Base-by-base conservation (phyloP, 2,329 filamentous ascomycete species). In the Claviceps arundinis region DNA sequence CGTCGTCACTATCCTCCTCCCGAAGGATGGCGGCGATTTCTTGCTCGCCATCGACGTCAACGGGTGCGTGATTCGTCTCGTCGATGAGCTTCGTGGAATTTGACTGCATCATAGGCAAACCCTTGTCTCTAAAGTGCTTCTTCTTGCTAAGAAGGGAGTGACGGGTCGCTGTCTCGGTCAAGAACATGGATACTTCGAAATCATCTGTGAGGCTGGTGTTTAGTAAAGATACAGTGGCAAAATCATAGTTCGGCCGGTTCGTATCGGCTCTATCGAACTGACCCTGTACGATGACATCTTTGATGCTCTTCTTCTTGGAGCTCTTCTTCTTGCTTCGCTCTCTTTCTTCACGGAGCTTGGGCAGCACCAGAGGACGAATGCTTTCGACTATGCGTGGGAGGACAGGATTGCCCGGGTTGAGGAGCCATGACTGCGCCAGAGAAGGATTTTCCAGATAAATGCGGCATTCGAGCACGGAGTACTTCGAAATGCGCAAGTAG, bases 381-480 rank as follows among this genome's bases (percentile, higher is more conserved):
- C 84, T 85, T 64, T 88, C 81, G 54, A 98, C 89, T 60, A 97
- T 83, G 57, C 84, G 85, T 41, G 85, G 82, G 14, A 98, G 78
- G 16, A 91, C 78, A 3, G 87, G 82, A 59, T 89, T 75, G 57
- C 83, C 81, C 38, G 85, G 77, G 60, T 86, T 85, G 57, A 95
- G 78, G 17, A 98, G 80, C 82, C 94, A 96, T 62, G 84, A 83
- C 58, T 88, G 80, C 24, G 82, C 81, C 55, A 95, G 81, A 13
- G 85, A 81, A 0, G 93, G 93, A 60, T 91, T 90, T 58, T 97
- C 91, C 47, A 96, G 81, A 68, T 97, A 97, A 59, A 98, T 93
- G 58, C 90, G 89, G 57, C 88, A 89, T 75, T 98, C 93, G n/a
- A 98, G 78, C 37, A 96, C 89, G 4, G 91, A 95, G 67, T 89